Evolutionary conservation across 2,329 filamentous ascomycete species (phyloP).

Genomic region (Metarhizium guizhouense): DNA sequence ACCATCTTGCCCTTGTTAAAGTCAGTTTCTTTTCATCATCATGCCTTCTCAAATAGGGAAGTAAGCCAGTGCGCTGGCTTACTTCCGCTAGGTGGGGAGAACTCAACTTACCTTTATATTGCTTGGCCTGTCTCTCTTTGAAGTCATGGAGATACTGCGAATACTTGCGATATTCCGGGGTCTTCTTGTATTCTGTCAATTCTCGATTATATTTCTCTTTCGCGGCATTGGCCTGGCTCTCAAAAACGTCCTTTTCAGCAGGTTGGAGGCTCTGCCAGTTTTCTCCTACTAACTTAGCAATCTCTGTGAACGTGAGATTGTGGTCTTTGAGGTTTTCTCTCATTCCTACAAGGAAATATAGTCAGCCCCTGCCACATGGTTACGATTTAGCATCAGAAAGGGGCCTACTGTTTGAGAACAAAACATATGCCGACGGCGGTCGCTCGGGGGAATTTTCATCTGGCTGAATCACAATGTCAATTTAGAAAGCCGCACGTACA

Average conservation of each 20-base stretch:
- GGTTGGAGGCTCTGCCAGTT: slow-evolving; percentile 67
- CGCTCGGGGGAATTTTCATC: slow-evolving; percentile 75
- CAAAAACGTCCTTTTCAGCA: slow-evolving; percentile 61
- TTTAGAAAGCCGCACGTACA: not conserved
- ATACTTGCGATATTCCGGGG: slow-evolving; percentile 58
- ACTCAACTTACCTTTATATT: slow-evolving; percentile 39
- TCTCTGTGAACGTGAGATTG: slow-evolving; percentile 72
- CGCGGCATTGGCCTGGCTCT: slow-evolving; percentile 60
- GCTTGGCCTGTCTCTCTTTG: slow-evolving; percentile 59
- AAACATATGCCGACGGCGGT: slow-evolving; percentile 73
- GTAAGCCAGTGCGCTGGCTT: not conserved
- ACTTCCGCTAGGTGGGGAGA: not conserved
- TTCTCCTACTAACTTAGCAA: slow-evolving; percentile 74
- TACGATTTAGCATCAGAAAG: not conserved
- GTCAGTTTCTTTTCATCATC: not conserved
- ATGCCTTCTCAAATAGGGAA: not conserved
- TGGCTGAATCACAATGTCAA: slow-evolving; percentile 33
- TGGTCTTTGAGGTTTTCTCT: slow-evolving; percentile 69
- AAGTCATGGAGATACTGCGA: slow-evolving; percentile 68
- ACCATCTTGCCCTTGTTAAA: slow-evolving; percentile 23
- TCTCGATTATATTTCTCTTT: slow-evolving; percentile 73
- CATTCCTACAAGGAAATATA: slow-evolving; percentile 46
- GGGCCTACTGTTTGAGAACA: slow-evolving; percentile 72
- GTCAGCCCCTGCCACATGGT: not conserved
- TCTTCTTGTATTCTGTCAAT: slow-evolving; percentile 70